phyloP scores from a whole-genome alignment of 208 protist species.

The Tetramitus jugosus region DNA sequence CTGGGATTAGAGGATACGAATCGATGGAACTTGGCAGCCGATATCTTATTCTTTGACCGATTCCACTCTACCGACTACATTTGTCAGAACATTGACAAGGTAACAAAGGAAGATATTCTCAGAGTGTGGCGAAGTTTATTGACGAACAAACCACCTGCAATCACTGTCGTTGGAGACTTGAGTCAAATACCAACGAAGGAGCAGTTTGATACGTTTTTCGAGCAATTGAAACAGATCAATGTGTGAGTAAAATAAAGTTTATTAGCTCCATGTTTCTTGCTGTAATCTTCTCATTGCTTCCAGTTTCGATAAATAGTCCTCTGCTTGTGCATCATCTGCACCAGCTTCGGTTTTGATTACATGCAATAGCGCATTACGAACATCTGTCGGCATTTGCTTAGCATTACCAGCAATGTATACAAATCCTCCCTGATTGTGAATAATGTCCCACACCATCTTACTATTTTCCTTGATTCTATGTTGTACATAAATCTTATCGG shows the following conservation, averaged over 20 bases:
- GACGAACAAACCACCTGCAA: too few relatives aligned
- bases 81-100: neutral
- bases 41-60: neutral
- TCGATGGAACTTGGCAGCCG: neutral
- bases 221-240: too few relatives aligned
- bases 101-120: neutral
- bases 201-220: too few relatives aligned
- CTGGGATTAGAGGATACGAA: neutral
- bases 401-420: constrained; percentile 28
- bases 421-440: constrained; percentile 21
- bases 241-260: too few relatives aligned
- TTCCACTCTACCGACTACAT: neutral
- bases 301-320: constrained; percentile 16
- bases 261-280: constrained; percentile 25
- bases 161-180: too few relatives aligned
- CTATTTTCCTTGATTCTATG: constrained; percentile 24
- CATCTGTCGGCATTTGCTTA: constrained; percentile 30
- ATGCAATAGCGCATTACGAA: constrained; percentile 21
- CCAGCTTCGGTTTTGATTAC: neutral
- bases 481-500: constrained; percentile 28
- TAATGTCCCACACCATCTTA: neutral
- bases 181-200: too few relatives aligned
- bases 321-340: neutral
- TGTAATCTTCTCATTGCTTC: neutral
- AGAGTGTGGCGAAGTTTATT: too few relatives aligned